Base-by-base conservation (phyloP, 2,329 filamentous ascomycete species). In the Ophiostoma australiae region DNA sequence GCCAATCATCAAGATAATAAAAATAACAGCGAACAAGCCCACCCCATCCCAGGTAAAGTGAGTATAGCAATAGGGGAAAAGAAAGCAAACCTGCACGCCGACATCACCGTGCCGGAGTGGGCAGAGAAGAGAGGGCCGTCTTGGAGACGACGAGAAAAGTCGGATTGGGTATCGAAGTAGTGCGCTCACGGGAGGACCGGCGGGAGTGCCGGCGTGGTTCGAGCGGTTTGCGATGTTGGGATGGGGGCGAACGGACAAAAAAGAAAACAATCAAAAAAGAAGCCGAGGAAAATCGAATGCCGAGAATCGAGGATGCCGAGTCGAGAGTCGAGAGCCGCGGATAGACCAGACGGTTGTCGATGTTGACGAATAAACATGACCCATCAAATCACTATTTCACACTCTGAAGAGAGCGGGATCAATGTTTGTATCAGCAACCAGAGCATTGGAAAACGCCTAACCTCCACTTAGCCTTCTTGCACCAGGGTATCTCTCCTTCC, bases 391-490 rank as follows among this genome's bases (percentile, higher is more conserved):
- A 70, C 71, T 71, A 69, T 72, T 72, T 75, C 74, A 76, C 66
- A 74, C 72, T 73, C 73, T 76, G 72, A 76, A 75, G 72, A 78
- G 75, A 73, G 76, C 75, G 76, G 75, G 75, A 76, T 76, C 76
- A 74, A 76, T 77, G 73, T 75, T 75, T 73, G 75, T 76, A 74
- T 76, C 73, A 76, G 73, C 71, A 75, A 72, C 73, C 72, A 74
- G 72, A 72, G 67, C 69, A 76, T 73, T 74, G 72, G 75, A 74
- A 71, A 74, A 73, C 73, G 72, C 76, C 75, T 77, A 79, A 74
- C 76, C 76, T 76, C 76, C 78, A 66, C 77, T 81, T 81, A 81
- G 80, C 82, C 85, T 87, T 87, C 84, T 87, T 69, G 35, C 48
- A 41, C 23, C 41, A 27, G 77, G 84, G 84, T 74, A 82, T 82